phyloP scores from a whole-genome alignment of 257 asterid species.

The Gynochthodes officinalis region DNA sequence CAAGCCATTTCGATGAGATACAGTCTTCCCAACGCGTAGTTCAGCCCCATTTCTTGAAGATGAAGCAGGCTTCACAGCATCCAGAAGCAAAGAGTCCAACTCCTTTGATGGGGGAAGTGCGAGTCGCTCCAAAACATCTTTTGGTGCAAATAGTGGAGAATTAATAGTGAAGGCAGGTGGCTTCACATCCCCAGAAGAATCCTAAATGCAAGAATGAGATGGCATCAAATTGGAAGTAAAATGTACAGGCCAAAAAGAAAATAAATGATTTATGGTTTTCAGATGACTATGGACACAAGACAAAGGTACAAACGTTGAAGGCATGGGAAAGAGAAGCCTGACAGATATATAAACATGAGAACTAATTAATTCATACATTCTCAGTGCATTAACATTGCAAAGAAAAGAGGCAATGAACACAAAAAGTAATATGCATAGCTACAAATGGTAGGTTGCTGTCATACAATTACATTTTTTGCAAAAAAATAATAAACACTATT shows the following conservation, averaged over 20 bases:
- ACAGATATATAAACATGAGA: background rate
- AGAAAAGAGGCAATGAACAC: background rate
- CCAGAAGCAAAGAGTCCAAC: constrained; percentile 72
- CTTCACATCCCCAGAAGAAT: constrained; percentile 40
- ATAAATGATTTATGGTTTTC: background rate
- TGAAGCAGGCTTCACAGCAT: constrained; percentile 50
- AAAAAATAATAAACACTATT: background rate
- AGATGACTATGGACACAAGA: background rate
- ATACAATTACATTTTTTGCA: background rate
- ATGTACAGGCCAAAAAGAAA: background rate
- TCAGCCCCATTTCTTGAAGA: constrained; percentile 56
- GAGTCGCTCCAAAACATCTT: constrained; percentile 61
- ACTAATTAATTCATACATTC: background rate
- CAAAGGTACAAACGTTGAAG: background rate
- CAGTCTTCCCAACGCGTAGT: constrained; percentile 56
- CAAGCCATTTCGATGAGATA: constrained; percentile 61
- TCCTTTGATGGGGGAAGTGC: constrained; percentile 76
- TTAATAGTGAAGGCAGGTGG: constrained; percentile 22
- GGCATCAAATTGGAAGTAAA: background rate
- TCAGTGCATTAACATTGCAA: background rate
- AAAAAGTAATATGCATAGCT: background rate
- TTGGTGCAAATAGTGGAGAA: constrained; percentile 47
- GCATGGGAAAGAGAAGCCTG: background rate
- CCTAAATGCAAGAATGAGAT: constrained; percentile 31
- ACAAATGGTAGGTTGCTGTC: background rate